A percentile compares a stretch with the other conserved stretches of the same genome.
These are phyloP conservation scores for Sabuloglossum arenarium DNA, from an alignment of 495 filamentous ascomycete species.

Conservation along the genomic window DNA sequence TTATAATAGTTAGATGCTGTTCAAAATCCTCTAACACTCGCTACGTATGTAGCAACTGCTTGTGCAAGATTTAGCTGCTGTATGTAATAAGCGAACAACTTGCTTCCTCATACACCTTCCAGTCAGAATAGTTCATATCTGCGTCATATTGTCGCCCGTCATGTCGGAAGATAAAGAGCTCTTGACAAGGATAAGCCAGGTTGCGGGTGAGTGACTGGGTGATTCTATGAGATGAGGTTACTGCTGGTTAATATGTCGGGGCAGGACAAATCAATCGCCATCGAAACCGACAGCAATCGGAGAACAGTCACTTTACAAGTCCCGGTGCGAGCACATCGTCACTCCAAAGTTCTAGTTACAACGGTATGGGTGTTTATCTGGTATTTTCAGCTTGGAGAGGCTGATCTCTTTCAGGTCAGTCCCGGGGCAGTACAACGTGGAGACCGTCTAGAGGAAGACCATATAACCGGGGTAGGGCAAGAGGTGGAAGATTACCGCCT, in stretches of 20 bases:
- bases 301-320: not conserved
- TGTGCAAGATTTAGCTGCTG: no score
- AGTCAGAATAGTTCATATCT: not conserved
- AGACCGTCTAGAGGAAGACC: conserved; percentile 1
- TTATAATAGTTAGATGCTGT: no score
- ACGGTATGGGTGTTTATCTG: not conserved
- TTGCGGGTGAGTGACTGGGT: conserved; percentile 34
- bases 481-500: conserved; percentile 1
- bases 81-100: no score
- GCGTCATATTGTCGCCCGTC: not conserved
- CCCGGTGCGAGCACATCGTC: not conserved
- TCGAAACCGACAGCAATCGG: conserved; percentile 35
- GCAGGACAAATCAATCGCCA: conserved; percentile 68
- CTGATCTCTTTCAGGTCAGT: not conserved
- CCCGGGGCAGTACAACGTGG: not conserved
- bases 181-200: conserved; percentile 49
- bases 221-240: not conserved
- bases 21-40: no score
- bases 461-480: conserved; percentile 4
- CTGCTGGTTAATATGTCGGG: not conserved
- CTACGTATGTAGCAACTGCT: no score
- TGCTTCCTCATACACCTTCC: no score
- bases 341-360: not conserved
- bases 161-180: conserved; percentile 64
- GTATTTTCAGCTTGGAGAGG: not conserved